Evolutionary conservation across 768 basidiomycete species (phyloP).

Genomic region (Boletus sp.): DNA sequence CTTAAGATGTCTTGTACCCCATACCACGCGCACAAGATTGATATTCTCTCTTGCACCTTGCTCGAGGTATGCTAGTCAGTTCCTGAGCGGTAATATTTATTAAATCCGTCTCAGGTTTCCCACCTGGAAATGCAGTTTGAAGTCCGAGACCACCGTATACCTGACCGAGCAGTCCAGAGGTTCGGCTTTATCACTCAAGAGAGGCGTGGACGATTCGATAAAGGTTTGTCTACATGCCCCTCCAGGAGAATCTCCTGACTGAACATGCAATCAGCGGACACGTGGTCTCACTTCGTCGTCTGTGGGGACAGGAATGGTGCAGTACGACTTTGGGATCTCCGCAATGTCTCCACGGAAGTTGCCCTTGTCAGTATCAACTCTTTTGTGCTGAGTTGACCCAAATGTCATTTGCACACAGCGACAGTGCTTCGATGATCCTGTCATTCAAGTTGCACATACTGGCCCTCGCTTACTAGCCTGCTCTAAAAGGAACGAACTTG

Average conservation of each 20-base stretch:
- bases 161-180: conserved; percentile 34
- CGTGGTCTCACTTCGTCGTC: conserved; percentile 37
- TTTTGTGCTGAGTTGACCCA: not conserved
- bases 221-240: conserved; percentile 34
- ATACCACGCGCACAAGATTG: conserved; percentile 39
- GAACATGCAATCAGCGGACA: conserved; percentile 17
- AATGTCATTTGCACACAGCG: conserved; percentile 24
- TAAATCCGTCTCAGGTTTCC: conserved; percentile 34
- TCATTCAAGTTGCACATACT: conserved; percentile 37
- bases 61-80: conserved; percentile 38
- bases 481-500: conserved; percentile 37
- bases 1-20: conserved; percentile 42
- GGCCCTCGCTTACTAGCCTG: conserved; percentile 35
- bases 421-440: conserved; percentile 34
- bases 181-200: conserved; percentile 42
- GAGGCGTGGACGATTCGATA: conserved; percentile 42
- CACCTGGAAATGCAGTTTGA: conserved; percentile 53
- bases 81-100: not conserved
- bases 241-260: conserved; percentile 16
- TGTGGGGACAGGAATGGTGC: conserved; percentile 42
- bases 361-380: conserved; percentile 18
- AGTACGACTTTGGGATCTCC: conserved; percentile 48
- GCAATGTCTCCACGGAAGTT: conserved; percentile 31
- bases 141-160: conserved; percentile 44
- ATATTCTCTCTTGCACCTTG: conserved; percentile 39